phyloP scores from a whole-genome alignment of 495 filamentous ascomycete species.

The Xylaria longipes region DNA sequence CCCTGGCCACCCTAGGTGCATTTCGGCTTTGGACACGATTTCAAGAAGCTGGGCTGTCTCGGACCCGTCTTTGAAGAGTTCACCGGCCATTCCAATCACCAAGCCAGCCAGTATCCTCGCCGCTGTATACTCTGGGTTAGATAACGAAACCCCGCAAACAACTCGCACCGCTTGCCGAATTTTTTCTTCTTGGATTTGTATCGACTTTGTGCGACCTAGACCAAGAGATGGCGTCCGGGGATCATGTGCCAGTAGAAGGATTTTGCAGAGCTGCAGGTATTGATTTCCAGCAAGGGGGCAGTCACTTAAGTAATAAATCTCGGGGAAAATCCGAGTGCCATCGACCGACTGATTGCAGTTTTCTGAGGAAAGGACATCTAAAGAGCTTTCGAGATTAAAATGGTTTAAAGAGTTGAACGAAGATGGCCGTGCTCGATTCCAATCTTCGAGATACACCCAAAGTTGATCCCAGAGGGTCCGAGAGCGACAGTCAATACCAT shows the following conservation, averaged over 20 bases:
- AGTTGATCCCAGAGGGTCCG: neutral
- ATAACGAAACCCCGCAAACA: neutral
- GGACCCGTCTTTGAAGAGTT: neutral
- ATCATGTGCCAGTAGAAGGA: neutral
- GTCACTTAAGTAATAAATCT: neutral
- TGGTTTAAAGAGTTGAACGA: neutral
- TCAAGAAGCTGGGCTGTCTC: neutral
- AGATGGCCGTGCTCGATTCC: neutral
- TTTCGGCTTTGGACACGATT: neutral
- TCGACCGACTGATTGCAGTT: neutral
- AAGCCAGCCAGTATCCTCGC: neutral
- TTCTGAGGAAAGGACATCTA: neutral
- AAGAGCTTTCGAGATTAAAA: neutral
- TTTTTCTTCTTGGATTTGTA: neutral
- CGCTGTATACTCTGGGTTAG: neutral
- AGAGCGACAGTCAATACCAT: neutral
- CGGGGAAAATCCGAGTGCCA: neutral
- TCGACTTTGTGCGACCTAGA: neutral
- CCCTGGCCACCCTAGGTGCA: neutral
- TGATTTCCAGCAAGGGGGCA: neutral
- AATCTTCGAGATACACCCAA: neutral
- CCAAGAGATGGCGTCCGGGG: neutral
- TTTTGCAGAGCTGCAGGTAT: neutral
- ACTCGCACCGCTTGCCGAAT: neutral
- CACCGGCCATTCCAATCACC: neutral